Evolutionary conservation across 148 eudicot genomes (phyloP).

Genomic region (Arbutus unedo): DNA sequence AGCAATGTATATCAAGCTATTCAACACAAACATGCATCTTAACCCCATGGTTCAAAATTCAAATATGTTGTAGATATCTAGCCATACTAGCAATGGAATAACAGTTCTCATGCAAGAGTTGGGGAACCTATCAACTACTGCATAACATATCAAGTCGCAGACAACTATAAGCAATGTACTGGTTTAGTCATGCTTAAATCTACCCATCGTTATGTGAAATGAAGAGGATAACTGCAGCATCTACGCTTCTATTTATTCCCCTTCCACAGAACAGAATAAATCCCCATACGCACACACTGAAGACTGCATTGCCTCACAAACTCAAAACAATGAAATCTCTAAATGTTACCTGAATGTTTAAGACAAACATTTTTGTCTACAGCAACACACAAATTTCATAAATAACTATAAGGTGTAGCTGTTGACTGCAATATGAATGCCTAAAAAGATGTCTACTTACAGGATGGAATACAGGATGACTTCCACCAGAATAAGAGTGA

Average conservation of each 20-base stretch:
- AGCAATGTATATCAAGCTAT: too few species aligned
- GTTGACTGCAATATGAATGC: not conserved
- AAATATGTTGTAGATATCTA: not conserved
- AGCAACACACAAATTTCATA: not conserved
- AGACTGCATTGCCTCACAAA: not conserved
- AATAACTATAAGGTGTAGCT: not conserved
- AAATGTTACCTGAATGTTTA: not conserved
- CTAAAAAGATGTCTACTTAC: constrained; percentile 24
- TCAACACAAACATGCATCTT: too few species aligned
- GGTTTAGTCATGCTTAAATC: not conserved
- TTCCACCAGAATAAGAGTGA: constrained; percentile 37
- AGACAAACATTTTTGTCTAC: not conserved
- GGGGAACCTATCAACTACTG: not conserved
- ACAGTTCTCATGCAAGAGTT: constrained; percentile 1
- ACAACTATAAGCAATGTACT: not conserved
- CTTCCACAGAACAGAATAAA: not conserved
- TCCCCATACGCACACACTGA: not conserved
- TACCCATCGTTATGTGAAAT: not conserved
- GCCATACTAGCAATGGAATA: constrained; percentile 1
- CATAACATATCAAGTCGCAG: not conserved
- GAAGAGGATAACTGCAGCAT: not conserved
- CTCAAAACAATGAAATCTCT: not conserved
- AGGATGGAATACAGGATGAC: constrained; percentile 22
- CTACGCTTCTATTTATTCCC: not conserved
- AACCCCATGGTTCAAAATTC: not conserved